A percentile compares a stretch with the other conserved stretches of the same genome.
Evolutionary conservation across 768 basidiomycete species (phyloP).

Genomic region (Pisolithus marmoratus): DNA sequence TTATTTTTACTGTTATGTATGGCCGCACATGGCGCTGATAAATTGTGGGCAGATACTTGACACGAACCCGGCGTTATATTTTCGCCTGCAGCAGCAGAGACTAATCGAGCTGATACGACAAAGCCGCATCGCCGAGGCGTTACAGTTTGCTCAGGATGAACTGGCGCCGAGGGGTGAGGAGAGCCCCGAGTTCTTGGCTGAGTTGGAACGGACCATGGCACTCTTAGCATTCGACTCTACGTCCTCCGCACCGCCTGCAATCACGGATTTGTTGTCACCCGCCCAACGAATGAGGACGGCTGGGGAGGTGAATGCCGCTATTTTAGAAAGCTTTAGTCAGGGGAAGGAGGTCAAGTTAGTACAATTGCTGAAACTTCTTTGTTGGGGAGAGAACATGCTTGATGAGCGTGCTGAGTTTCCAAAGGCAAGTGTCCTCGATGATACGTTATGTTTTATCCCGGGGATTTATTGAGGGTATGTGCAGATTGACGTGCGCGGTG

Average conservation of each 20-base stretch:
- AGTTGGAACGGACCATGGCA: conserved; percentile 94
- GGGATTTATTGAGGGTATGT: conserved; percentile 20
- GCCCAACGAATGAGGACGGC: conserved; percentile 93
- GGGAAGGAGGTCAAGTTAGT: conserved; percentile 90
- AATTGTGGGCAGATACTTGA: conserved; percentile 77
- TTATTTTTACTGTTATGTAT: not conserved
- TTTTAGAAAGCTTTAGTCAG: conserved; percentile 86
- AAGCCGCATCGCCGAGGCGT: conserved; percentile 69
- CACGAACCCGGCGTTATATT: conserved; percentile 88
- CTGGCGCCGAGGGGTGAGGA: conserved; percentile 94
- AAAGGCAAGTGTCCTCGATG: conserved; percentile 42
- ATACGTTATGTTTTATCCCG: conserved; percentile 8
- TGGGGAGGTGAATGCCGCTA: conserved; percentile 91
- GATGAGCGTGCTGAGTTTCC: conserved; percentile 78
- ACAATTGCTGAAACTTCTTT: conserved; percentile 73
- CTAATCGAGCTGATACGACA: conserved; percentile 92
- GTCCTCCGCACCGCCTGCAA: conserved; percentile 47
- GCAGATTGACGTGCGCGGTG: conserved; percentile 27
- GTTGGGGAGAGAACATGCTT: conserved; percentile 83
- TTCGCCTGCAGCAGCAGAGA: conserved; percentile 93
- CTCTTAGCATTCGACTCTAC: conserved; percentile 76
- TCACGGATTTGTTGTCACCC: conserved; percentile 76
- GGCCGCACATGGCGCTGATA: conserved; percentile 10
- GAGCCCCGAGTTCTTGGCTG: conserved; percentile 86
- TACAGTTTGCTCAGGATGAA: conserved; percentile 90